These are phyloP conservation scores for Aspergillus thermomutatus DNA, from an alignment of 2,329 filamentous ascomycete genomes.

Conservation along the genomic window DNA sequence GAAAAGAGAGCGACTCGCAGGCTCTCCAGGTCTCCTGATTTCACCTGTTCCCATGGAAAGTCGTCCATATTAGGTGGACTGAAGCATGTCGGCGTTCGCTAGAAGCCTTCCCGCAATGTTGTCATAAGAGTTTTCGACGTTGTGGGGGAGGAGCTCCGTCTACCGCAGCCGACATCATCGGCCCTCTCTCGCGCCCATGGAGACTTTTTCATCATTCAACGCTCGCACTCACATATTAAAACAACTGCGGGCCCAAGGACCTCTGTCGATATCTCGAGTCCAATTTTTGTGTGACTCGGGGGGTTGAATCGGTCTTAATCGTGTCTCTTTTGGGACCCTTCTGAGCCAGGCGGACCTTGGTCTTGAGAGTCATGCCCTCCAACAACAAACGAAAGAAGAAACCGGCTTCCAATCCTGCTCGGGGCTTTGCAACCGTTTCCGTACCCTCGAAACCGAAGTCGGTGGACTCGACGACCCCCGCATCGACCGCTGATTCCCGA, in stretches of 20 bases:
- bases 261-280: not conserved
- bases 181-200: slow-evolving; percentile 9
- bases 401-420: slow-evolving; percentile 76
- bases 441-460: slow-evolving; percentile 76
- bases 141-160: slow-evolving; percentile 21
- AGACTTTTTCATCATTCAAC: not conserved
- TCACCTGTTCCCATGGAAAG: slow-evolving; percentile 44
- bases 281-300: not conserved
- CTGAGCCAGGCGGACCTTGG: not conserved
- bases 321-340: not conserved
- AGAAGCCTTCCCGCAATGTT: slow-evolving; percentile 31
- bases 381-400: slow-evolving; percentile 91
- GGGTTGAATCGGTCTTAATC: not conserved
- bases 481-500: slow-evolving; percentile 27
- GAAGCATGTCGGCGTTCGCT: slow-evolving; percentile 26
- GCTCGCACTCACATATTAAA: not conserved
- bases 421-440: slow-evolving; percentile 92
- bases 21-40: slow-evolving; percentile 38
- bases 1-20: slow-evolving; percentile 40
- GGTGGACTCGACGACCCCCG: slow-evolving; percentile 31
- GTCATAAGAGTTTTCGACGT: slow-evolving; percentile 40
- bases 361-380: slow-evolving; percentile 55
- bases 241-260: not conserved
- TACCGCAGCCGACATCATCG: slow-evolving; percentile 17
- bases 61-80: slow-evolving; percentile 40